Conservation (phyloP, 139 green algal species). For the Closterium sp. region DNA sequence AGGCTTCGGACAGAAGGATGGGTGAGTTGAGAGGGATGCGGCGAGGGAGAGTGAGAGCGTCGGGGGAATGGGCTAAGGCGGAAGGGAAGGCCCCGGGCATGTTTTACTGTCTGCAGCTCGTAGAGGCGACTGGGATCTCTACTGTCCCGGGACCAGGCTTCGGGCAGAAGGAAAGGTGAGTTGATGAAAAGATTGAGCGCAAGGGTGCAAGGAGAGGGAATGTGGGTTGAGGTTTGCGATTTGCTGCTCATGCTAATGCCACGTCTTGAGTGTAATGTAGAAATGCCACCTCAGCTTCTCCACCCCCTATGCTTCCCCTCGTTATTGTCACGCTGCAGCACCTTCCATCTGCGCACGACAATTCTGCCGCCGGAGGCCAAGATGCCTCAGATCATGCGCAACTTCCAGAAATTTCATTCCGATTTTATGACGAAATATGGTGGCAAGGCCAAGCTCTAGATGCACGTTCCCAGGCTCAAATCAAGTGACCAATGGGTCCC, state of each 20-base stretch:
- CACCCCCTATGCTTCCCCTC: neutral
- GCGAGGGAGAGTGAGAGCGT: neutral
- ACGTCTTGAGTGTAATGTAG: no score
- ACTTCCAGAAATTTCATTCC: conserved; percentile 78
- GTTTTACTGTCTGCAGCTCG: conserved; percentile 85
- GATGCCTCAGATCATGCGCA: conserved; percentile 60
- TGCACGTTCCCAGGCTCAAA: neutral
- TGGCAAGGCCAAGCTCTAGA: neutral
- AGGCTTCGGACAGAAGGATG: conserved; percentile 73
- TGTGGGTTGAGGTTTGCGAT: no score
- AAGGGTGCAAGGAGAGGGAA: no score
- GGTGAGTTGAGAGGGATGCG: neutral
- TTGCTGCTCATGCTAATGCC: no score
- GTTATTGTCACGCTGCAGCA: conserved; percentile 46
- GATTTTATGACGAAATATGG: conserved; percentile 72
- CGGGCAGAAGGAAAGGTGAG: conserved; percentile 18
- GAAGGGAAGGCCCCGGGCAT: conserved; percentile 65
- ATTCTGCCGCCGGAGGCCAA: conserved; percentile 85
- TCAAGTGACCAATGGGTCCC: neutral
- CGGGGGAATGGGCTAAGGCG: neutral
- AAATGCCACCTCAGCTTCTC: neutral
- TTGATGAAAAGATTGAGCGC: no score
- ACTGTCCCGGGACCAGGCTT: conserved; percentile 86
- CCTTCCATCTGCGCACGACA: conserved; percentile 95
- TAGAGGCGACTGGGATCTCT: conserved; percentile 86